These are phyloP conservation scores for Biscogniauxia mediterranea DNA, from an alignment of 2,329 filamentous ascomycete genomes.

Conservation along the genomic window DNA sequence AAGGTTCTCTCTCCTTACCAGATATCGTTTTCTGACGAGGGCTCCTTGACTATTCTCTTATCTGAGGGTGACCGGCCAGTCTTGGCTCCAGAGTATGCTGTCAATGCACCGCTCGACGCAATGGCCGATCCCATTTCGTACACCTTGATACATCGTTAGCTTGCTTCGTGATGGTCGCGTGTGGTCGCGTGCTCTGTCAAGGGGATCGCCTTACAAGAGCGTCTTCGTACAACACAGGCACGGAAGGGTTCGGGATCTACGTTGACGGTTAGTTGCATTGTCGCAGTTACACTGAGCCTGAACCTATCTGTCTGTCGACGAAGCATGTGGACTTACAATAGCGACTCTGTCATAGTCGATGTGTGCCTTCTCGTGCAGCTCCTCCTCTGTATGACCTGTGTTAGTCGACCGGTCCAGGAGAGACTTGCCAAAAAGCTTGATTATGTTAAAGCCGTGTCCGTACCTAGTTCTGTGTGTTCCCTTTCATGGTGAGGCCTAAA, in stretches of 20 bases:
- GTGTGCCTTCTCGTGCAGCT: constrained; percentile 95
- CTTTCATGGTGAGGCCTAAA: constrained; percentile 63
- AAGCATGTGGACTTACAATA: constrained; percentile 66
- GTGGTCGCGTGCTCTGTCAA: constrained; percentile 14
- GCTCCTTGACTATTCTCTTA: constrained; percentile 95
- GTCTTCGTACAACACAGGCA: constrained; percentile 97
- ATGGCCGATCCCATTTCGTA: constrained; percentile 98
- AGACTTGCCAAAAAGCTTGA: neutral
- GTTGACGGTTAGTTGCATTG: constrained; percentile 18
- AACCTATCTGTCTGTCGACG: neutral
- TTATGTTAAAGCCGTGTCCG: constrained; percentile 16
- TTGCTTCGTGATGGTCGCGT: constrained; percentile 12
- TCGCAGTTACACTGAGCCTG: constrained; percentile 5
- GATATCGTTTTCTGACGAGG: constrained; percentile 82
- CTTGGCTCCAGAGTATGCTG: constrained; percentile 97
- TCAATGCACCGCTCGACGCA: constrained; percentile 90
- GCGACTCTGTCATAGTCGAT: constrained; percentile 99
- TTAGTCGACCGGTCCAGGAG: constrained; percentile 12
- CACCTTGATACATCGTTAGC: constrained; percentile 35
- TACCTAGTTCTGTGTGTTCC: constrained; percentile 89
- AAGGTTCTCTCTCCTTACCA: constrained; percentile 54
- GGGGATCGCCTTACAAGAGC: constrained; percentile 62
- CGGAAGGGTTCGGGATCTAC: constrained; percentile 84
- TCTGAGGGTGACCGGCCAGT: constrained; percentile 94
- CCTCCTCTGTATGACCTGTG: constrained; percentile 61